Percentiles rank a stretch among this genome's conserved stretches.
Conservation (phyloP, 2,329 filamentous ascomycete species). For the Canariomyces notabilis region DNA sequence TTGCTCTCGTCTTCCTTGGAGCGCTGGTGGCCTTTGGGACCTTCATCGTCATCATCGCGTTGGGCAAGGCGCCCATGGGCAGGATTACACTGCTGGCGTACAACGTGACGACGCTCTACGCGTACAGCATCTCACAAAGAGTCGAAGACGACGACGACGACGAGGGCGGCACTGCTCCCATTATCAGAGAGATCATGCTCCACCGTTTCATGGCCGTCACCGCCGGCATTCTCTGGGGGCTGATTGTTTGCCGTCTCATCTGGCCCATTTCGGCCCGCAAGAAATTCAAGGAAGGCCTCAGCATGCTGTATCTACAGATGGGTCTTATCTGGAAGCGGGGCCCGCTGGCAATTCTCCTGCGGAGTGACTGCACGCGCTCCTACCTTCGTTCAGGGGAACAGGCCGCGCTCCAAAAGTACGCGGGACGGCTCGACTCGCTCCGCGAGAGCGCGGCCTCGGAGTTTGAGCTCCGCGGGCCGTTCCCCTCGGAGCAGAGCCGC, state of each 20-base stretch:
- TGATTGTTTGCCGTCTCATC: conserved; percentile 81
- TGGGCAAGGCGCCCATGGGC: conserved; percentile 81
- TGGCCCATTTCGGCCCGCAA: conserved; percentile 89
- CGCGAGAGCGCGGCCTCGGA: conserved; percentile 72
- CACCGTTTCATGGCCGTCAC: conserved; percentile 86
- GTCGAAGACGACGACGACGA: conserved; percentile 82
- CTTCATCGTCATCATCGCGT: conserved; percentile 83
- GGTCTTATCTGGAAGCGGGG: conserved; percentile 94
- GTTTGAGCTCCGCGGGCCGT: conserved; percentile 83
- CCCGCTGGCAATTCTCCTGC: conserved; percentile 68
- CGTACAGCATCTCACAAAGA: conserved; percentile 78
- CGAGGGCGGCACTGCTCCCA: conserved; percentile 76
- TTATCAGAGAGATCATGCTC: conserved; percentile 81
- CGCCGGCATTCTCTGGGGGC: conserved; percentile 83
- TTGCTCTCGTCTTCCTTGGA: conserved; percentile 72
- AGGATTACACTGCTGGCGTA: conserved; percentile 94
- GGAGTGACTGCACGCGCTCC: conserved; percentile 51
- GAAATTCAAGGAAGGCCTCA: conserved; percentile 85
- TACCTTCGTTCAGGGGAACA: conserved; percentile 91
- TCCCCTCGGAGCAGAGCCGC: conserved; percentile 67
- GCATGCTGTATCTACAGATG: conserved; percentile 90
- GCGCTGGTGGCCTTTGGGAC: conserved; percentile 76
- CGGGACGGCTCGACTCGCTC: conserved; percentile 67
- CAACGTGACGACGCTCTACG: conserved; percentile 90
- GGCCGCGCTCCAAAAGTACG: conserved; percentile 76